phyloP scores from a whole-genome alignment of 2,329 filamentous ascomycete species.

The Fonsecaea nubica region DNA sequence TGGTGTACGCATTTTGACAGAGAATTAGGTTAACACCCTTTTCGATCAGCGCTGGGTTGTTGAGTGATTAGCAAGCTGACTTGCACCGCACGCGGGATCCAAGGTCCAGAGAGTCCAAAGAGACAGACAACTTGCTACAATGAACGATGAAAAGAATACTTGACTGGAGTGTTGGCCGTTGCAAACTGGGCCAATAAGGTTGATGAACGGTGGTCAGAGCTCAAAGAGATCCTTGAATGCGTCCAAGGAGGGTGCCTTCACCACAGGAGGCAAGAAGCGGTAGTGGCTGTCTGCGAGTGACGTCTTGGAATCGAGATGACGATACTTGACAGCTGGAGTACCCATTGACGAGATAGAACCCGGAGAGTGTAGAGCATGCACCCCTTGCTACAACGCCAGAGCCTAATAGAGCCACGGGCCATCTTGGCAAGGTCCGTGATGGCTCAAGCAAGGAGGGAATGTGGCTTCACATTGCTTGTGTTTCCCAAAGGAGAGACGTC shows the following conservation, averaged over 20 bases:
- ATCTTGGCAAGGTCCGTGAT: not conserved
- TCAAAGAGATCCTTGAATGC: not conserved
- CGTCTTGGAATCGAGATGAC: not conserved
- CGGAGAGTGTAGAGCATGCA: not conserved
- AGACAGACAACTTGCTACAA: not conserved
- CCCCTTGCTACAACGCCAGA: not conserved
- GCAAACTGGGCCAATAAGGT: not conserved
- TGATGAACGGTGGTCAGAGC: not conserved
- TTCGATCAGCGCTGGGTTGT: not conserved
- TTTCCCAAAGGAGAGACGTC: not conserved
- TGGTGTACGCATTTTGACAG: not conserved
- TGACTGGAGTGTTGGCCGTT: not conserved
- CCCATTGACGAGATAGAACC: not conserved
- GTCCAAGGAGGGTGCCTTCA: not conserved
- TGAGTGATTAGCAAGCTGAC: not conserved
- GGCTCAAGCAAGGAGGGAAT: not conserved
- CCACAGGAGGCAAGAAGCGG: not conserved
- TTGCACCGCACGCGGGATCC: not conserved
- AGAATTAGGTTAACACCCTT: not conserved
- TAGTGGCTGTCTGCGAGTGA: not conserved
- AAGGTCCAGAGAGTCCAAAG: not conserved
- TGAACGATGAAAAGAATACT: not conserved
- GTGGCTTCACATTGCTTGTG: not conserved
- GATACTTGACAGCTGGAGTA: not conserved
- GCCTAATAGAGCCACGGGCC: not conserved